These are phyloP conservation scores for Sphagnum tenellum DNA, from an alignment of 225 moss, liverwort and hornwort species.

Conservation along the genomic window DNA sequence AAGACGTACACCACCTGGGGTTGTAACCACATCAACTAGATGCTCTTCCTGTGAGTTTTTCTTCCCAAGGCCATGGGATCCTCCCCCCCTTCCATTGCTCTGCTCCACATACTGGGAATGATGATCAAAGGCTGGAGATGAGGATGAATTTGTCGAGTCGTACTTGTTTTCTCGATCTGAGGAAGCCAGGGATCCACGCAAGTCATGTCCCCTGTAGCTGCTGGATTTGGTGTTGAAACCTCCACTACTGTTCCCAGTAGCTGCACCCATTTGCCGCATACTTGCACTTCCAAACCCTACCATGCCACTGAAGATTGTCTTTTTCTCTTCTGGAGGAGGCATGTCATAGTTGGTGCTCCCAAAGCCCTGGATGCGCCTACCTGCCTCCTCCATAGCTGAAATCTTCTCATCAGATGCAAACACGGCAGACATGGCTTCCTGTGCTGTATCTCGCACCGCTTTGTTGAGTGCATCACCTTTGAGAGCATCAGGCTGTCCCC, in stretches of 20 bases:
- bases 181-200: constrained; percentile 37
- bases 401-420: constrained; percentile 68
- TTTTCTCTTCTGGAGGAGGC: constrained; percentile 60
- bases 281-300: constrained; percentile 81
- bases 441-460: constrained; percentile 93
- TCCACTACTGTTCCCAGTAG: constrained; percentile 47
- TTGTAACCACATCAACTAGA: constrained; percentile 73
- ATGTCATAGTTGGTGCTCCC: constrained; percentile 80
- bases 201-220: constrained; percentile 29
- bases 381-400: constrained; percentile 52
- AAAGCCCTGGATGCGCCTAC: constrained; percentile 97
- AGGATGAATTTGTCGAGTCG: constrained; percentile 22
- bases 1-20: constrained; percentile 84
- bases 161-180: constrained; percentile 34
- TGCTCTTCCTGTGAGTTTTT: constrained; percentile 59
- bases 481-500: constrained; percentile 74
- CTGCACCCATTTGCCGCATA: constrained; percentile 66
- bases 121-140: constrained; percentile 41
- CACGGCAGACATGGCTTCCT: constrained; percentile 81
- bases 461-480: constrained; percentile 96
- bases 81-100: constrained; percentile 51
- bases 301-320: constrained; percentile 73
- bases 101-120: constrained; percentile 32
- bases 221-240: constrained; percentile 22
- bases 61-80: constrained; percentile 36